Conservation (phyloP, 1,284 basidiomycete species). For the Rhodotorula sp. region DNA sequence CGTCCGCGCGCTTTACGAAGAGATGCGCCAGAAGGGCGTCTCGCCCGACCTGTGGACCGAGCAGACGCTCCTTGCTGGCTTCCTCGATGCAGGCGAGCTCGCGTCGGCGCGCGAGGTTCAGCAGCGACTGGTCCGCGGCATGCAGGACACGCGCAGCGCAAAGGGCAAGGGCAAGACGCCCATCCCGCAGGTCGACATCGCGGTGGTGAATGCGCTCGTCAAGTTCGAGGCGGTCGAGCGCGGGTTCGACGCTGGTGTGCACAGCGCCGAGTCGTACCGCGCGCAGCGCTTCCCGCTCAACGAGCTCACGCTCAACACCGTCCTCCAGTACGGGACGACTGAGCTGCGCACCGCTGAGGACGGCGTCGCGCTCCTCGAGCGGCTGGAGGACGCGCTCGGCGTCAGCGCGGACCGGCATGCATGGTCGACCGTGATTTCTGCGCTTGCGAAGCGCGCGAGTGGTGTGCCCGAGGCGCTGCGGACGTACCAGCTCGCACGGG, state of each 20-base stretch:
- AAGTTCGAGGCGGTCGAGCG: constrained; percentile 22
- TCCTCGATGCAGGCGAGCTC: constrained; percentile 29
- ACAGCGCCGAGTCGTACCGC: constrained; percentile 9
- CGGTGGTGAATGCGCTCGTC: constrained; percentile 33
- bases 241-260: constrained; percentile 16
- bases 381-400: constrained; percentile 22
- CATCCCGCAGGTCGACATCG: constrained; percentile 8
- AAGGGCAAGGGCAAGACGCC: constrained; percentile 1
- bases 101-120: constrained; percentile 25
- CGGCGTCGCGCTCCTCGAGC: constrained; percentile 24
- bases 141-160: neutral
- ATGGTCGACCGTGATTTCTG: constrained; percentile 27
- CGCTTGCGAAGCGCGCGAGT: constrained; percentile 3
- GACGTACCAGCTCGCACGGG: constrained; percentile 31
- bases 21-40: constrained; percentile 22
- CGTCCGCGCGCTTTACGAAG: constrained; percentile 11
- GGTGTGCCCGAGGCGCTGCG: constrained; percentile 24
- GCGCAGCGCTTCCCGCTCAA: constrained; percentile 16
- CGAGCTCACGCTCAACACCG: constrained; percentile 26
- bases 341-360: constrained; percentile 10
- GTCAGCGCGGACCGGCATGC: constrained; percentile 15
- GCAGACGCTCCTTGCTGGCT: constrained; percentile 38
- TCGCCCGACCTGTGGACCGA: constrained; percentile 33
- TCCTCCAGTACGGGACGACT: constrained; percentile 16
- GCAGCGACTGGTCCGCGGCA: neutral